phyloP scores from a whole-genome alignment of 495 filamentous ascomycete genomes.

The Xylaria scruposa region DNA sequence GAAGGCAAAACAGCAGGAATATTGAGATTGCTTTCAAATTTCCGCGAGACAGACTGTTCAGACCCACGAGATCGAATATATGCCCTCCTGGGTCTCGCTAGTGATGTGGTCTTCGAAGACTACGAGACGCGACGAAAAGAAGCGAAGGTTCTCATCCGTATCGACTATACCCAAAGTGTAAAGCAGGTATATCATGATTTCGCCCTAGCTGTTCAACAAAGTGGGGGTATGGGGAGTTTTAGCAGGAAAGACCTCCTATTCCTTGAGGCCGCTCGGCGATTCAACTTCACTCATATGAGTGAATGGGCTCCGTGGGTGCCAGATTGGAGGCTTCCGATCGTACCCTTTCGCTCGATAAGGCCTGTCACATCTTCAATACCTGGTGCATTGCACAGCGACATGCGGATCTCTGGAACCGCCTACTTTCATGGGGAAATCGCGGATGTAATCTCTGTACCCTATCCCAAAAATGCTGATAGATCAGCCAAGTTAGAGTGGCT shows the following conservation, averaged over 20 bases:
- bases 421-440: not conserved
- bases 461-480: not conserved
- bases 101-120: not conserved
- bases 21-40: not conserved
- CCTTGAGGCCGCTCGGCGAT: not conserved
- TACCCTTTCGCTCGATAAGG: no score
- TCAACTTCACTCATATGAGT: no score
- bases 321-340: not conserved
- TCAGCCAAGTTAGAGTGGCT: not conserved
- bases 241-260: not conserved
- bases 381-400: no score
- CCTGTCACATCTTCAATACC: no score
- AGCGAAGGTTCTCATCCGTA: not conserved
- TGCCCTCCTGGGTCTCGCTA: not conserved
- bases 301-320: not conserved
- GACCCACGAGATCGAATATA: not conserved
- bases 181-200: not conserved
- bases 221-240: no score
- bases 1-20: not conserved
- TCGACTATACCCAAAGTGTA: not conserved
- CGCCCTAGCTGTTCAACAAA: not conserved
- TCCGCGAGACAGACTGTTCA: not conserved
- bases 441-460: not conserved
- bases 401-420: no score
- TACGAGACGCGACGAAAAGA: not conserved